Evolutionary conservation across 106 monocot species (phyloP).

Genomic region (Dactylorhiza incarnata): DNA sequence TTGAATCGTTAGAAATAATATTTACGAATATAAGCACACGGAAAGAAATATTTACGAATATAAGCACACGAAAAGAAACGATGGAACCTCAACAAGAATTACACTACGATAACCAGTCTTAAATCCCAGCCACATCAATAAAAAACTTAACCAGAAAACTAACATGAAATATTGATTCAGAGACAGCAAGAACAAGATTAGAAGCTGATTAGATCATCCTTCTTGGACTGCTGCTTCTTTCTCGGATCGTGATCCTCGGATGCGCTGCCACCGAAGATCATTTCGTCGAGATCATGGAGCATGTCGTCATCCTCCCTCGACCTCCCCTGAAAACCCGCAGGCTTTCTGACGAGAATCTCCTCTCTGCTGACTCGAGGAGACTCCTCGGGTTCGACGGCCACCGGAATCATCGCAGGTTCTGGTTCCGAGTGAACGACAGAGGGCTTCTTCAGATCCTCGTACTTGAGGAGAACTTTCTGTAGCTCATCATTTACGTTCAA

Average conservation of each 20-base stretch:
- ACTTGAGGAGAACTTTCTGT: constrained; percentile 40
- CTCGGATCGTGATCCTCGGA: constrained; percentile 32
- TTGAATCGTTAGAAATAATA: no score
- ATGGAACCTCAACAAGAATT: no score
- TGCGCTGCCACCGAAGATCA: constrained; percentile 62
- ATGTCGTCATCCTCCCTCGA: constrained; percentile 42
- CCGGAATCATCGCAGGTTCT: constrained; percentile 79
- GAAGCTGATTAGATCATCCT: constrained; percentile 40
- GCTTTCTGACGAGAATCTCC: constrained; percentile 42
- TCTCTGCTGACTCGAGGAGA: constrained; percentile 36
- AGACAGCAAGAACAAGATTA: neutral
- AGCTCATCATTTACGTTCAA: constrained; percentile 44
- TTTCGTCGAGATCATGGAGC: constrained; percentile 73
- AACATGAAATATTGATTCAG: neutral
- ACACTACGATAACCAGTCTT: no score
- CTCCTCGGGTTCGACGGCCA: constrained; percentile 70
- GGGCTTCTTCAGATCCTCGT: constrained; percentile 49
- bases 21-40: no score
- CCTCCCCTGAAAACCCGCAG: constrained; percentile 29
- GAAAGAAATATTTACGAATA: no score
- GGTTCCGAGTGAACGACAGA: constrained; percentile 34
- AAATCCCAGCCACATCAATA: no score
- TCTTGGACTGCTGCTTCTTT: constrained; percentile 27
- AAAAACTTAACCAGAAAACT: neutral
- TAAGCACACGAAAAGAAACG: no score